Conservation (phyloP, 192 early-diverging fungal genomes). For the Backusella psychrophila region DNA sequence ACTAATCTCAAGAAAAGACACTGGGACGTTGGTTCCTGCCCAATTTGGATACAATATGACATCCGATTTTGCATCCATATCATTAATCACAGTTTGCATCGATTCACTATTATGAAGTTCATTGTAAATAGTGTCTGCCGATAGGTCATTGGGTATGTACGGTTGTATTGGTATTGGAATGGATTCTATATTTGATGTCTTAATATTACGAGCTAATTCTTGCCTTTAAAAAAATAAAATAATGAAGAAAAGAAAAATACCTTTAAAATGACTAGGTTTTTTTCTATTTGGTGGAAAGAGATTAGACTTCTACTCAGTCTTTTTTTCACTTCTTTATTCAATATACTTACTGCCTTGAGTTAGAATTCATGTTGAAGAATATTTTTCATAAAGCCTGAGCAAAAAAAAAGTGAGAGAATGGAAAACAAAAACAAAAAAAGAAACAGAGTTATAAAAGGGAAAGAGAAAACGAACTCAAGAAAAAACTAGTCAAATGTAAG, state of each 20-base stretch:
- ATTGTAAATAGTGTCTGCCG: background rate
- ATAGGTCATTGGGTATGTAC: background rate
- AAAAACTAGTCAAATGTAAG: background rate
- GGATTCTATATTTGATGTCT: background rate
- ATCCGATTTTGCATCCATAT: background rate
- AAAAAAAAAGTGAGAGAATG: background rate
- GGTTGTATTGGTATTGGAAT: background rate
- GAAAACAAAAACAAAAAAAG: background rate
- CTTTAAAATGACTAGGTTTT: background rate
- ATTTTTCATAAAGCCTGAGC: background rate
- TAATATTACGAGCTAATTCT: background rate
- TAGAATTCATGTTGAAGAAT: background rate
- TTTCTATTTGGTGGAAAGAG: background rate
- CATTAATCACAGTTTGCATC: background rate
- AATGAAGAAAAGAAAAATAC: background rate
- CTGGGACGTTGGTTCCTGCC: slow-evolving; percentile 5
- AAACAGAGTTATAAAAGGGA: background rate
- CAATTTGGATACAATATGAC: slow-evolving; percentile 16
- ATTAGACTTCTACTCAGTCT: background rate
- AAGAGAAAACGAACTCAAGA: background rate
- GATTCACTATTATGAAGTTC: background rate
- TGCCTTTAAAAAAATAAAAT: background rate
- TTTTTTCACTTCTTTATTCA: background rate
- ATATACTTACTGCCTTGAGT: background rate
- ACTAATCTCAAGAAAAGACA: slow-evolving; percentile 39